Conservation (phyloP, 2,329 filamentous ascomycete genomes). For the Dactylellina sp. region DNA sequence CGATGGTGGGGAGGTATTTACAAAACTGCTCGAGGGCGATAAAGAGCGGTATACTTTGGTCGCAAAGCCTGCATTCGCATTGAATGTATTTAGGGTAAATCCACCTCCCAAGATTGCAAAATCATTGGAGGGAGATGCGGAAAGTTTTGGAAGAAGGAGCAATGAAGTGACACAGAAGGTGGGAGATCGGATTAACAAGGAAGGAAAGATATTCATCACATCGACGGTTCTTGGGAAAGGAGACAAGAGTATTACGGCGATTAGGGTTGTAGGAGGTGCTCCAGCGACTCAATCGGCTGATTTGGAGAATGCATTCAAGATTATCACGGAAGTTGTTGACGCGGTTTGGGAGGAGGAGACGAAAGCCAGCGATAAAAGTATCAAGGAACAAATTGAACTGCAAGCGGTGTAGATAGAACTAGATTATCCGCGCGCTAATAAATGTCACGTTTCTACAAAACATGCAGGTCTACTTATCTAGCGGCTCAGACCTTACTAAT, state of each 20-base stretch:
- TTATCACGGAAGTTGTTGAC: slow-evolving; percentile 69
- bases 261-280: slow-evolving; percentile 82
- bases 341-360: slow-evolving; percentile 50
- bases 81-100: slow-evolving; percentile 79
- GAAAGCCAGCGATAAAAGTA: slow-evolving; percentile 14
- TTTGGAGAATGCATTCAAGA: slow-evolving; percentile 78
- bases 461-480: no score
- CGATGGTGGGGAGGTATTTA: slow-evolving; percentile 76
- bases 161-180: slow-evolving; percentile 79
- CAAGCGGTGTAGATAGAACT: slow-evolving; percentile 32
- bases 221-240: slow-evolving; percentile 74
- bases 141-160: slow-evolving; percentile 67
- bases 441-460: background rate
- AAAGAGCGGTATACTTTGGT: slow-evolving; percentile 80
- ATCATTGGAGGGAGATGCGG: slow-evolving; percentile 38
- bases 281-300: slow-evolving; percentile 77
- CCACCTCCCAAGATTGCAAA: slow-evolving; percentile 62
- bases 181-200: slow-evolving; percentile 78
- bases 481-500: no score
- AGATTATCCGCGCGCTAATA: background rate
- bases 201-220: slow-evolving; percentile 85
- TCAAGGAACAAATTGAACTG: slow-evolving; percentile 46
- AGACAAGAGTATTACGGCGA: slow-evolving; percentile 74
- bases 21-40: slow-evolving; percentile 70
- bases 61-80: slow-evolving; percentile 78